Conservation (phyloP, 2,329 filamentous ascomycete species). For the Microcera coccophila region DNA sequence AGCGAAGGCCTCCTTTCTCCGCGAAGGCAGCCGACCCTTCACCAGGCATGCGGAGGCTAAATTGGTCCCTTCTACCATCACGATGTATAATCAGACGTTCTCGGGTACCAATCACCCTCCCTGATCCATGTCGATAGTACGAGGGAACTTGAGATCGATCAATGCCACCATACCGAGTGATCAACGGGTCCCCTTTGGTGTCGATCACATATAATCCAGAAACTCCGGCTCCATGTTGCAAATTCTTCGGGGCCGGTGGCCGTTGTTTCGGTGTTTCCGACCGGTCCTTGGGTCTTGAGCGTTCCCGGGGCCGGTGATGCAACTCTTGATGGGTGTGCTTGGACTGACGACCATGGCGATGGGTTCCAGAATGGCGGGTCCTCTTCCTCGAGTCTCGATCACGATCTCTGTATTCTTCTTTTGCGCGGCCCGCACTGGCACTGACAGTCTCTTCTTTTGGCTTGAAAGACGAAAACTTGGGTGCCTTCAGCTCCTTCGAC, state of each 20-base stretch:
- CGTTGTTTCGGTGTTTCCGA: constrained; percentile 9
- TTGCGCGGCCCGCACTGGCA: constrained; percentile 8
- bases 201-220: constrained; percentile 58
- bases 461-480: constrained; percentile 74
- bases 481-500: constrained; percentile 32
- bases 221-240: constrained; percentile 12
- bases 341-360: constrained; percentile 15
- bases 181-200: constrained; percentile 70
- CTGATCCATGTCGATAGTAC: constrained; percentile 66
- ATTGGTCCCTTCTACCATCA: constrained; percentile 55
- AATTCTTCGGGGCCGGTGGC: constrained; percentile 1
- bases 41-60: constrained; percentile 44
- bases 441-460: constrained; percentile 37
- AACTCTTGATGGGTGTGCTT: constrained; percentile 13
- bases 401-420: constrained; percentile 14
- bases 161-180: constrained; percentile 68
- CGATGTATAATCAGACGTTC: constrained; percentile 62
- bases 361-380: constrained; percentile 15
- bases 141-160: constrained; percentile 68
- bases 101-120: constrained; percentile 65
- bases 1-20: constrained; percentile 47
- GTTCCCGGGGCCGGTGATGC: constrained; percentile 1
- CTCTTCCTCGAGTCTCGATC: constrained; percentile 20
- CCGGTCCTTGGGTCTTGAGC: background rate
- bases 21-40: constrained; percentile 32